Conservation (phyloP, 2,329 filamentous ascomycete species). For the Arthrobotrys entomopaga region DNA sequence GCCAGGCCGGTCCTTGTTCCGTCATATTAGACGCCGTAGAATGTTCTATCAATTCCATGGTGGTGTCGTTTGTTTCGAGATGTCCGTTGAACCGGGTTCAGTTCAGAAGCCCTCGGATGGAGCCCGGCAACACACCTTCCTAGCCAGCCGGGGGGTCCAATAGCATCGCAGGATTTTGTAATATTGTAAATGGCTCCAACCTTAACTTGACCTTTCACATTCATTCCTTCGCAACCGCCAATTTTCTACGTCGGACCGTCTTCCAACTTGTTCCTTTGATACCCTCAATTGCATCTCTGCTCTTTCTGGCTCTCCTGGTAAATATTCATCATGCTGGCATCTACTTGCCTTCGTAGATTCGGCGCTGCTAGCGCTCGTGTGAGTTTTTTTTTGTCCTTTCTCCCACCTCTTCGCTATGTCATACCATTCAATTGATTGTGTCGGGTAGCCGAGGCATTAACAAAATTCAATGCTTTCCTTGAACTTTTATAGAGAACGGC, state of each 20-base stretch:
- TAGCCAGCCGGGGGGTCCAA: slow-evolving; percentile 51
- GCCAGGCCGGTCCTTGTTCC: slow-evolving; percentile 21
- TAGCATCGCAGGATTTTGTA: slow-evolving; percentile 55
- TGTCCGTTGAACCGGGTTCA: slow-evolving; percentile 49
- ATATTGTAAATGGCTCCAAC: slow-evolving; percentile 27
- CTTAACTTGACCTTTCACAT: slow-evolving; percentile 40
- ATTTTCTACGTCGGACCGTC: slow-evolving; percentile 8
- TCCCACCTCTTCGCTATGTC: slow-evolving; percentile 23
- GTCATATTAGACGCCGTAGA: slow-evolving; percentile 10
- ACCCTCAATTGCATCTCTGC: slow-evolving; percentile 56
- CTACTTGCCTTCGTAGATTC: slow-evolving; percentile 54
- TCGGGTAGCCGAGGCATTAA: slow-evolving; percentile 49
- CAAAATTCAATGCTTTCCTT: slow-evolving; percentile 1
- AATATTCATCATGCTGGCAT: slow-evolving; percentile 44
- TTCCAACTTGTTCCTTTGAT: slow-evolving; percentile 32
- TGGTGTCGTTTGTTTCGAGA: slow-evolving; percentile 1
- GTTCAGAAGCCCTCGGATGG: slow-evolving; percentile 48
- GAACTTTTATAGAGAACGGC: slow-evolving; percentile 29
- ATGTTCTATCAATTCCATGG: not conserved
- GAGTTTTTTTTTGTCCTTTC: slow-evolving; percentile 49
- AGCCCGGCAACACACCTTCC: slow-evolving; percentile 49
- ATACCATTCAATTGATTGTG: slow-evolving; percentile 21
- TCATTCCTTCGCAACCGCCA: slow-evolving; percentile 21
- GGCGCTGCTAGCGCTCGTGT: slow-evolving; percentile 52
- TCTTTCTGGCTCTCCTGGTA: slow-evolving; percentile 24